Evolutionary conservation across 148 eudicot genomes (phyloP).

Genomic region (Tetragonia tetragonoides): DNA sequence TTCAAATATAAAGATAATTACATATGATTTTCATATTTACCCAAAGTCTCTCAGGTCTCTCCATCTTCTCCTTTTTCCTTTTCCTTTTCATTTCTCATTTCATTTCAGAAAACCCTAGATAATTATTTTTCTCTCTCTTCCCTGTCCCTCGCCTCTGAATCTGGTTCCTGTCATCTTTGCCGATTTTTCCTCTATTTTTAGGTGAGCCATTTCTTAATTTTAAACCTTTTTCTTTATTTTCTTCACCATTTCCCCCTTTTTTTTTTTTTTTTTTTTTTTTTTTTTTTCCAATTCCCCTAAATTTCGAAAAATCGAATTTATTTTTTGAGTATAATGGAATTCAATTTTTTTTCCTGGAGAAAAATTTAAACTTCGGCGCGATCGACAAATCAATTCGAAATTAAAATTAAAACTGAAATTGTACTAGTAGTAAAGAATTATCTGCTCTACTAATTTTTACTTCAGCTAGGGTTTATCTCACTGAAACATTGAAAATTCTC

Average conservation of each 20-base stretch:
- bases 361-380: not conserved
- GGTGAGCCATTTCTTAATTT: conserved; percentile 23
- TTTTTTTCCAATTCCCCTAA: conserved; percentile 3
- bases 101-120: conserved; percentile 17
- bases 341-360: not conserved
- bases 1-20: not conserved
- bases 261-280: not conserved
- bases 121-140: conserved; percentile 23
- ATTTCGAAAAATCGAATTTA: not conserved
- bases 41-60: not conserved
- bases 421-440: not conserved
- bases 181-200: conserved; percentile 21
- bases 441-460: not conserved
- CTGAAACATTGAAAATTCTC: conserved; percentile 9
- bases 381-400: not conserved
- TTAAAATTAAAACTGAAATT: not conserved
- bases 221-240: not conserved
- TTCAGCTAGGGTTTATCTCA: conserved; percentile 20
- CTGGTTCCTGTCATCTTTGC: conserved; percentile 12
- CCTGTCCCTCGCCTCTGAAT: conserved; percentile 9
- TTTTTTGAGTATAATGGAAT: not conserved
- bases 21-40: not conserved
- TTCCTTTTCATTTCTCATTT: conserved; percentile 5
- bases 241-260: not conserved
- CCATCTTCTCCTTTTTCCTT: conserved; percentile 5